Evolutionary conservation across 2,329 filamentous ascomycete species (phyloP), one percentile per base, ranked within the genome.

Genomic region (Stromatinia cepivora): DNA sequence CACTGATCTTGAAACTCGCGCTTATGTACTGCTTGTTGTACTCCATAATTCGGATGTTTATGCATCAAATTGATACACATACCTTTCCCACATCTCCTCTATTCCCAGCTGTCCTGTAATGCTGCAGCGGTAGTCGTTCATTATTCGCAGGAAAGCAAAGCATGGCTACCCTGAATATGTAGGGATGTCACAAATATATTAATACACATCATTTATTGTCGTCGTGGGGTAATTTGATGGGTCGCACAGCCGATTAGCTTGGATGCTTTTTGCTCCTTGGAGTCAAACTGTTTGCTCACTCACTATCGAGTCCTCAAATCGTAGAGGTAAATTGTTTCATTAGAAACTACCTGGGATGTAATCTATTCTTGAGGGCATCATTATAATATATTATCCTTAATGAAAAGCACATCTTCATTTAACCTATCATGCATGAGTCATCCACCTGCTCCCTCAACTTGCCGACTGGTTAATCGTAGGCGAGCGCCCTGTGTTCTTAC

Each of bases 1-100:
- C 53, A 36, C 46, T n/a, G 34, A 53, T 68, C 46, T 15, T 68
- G 66, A 68, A 68, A 68, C 66, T 63, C 66, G 66, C 66, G 66
- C 66, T 48, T 54, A 54, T 45, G 46, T 66, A 28, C 52, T 36
- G 36, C 42, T 39, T 62, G 9, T 39, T 20, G 25, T 11, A 48
- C 28, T 62, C 45, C 58, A 62, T 48, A n/a, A 36, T 36, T 56
- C 53, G 53, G 31, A 56, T n/a, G 53, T n/a, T 56, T 13, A n/a
- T 56, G 53, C 53, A 56, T 36, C 31, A 20, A 31, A 36, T 62
- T 50, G 58, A 61, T 61, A 61, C 42, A 48, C 57, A 17, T 59
- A 59, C 57, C 10, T 42, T 25, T 28, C 36, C 36, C 36, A 25
- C 50, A 31, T 53, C 50, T 53, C n/a, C 25, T 45, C 13, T 20